phyloP scores from a whole-genome alignment of 257 asterid genomes.

The Nemophila menziesii region DNA sequence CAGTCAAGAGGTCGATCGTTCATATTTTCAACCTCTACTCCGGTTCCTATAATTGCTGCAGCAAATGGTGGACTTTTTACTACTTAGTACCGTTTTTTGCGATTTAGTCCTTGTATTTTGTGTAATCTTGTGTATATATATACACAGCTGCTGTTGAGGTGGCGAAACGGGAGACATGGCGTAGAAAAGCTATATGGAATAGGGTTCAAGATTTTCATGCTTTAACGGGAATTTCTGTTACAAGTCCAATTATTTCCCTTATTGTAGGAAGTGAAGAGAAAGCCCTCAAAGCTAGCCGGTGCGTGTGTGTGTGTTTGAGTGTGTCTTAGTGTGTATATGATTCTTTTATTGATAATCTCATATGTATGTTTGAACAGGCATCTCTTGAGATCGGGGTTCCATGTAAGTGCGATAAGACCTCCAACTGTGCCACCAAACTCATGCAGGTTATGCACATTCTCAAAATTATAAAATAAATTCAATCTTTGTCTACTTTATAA shows the following conservation, averaged over 20 bases:
- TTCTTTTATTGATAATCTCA: slow-evolving; percentile 14
- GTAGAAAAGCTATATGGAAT: slow-evolving; percentile 55
- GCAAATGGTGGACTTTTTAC: slow-evolving; percentile 50
- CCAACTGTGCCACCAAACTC: slow-evolving; percentile 95
- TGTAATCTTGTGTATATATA: background rate
- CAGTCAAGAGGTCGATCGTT: slow-evolving; percentile 96
- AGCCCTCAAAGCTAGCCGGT: slow-evolving; percentile 97
- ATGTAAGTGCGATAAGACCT: slow-evolving; percentile 83
- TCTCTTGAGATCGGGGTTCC: slow-evolving; percentile 69
- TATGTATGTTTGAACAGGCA: slow-evolving; percentile 42
- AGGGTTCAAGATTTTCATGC: slow-evolving; percentile 59
- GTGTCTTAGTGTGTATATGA: background rate
- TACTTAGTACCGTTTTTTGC: background rate
- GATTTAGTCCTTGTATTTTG: background rate
- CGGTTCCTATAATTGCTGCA: slow-evolving; percentile 91
- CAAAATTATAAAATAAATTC: slow-evolving; percentile 36
- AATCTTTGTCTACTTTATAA: slow-evolving; percentile 13
- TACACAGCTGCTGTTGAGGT: slow-evolving; percentile 74
- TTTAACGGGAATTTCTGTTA: slow-evolving; percentile 34
- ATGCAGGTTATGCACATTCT: slow-evolving; percentile 64
- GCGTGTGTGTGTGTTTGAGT: background rate
- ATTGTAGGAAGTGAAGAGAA: slow-evolving; percentile 75
- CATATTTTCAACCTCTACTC: slow-evolving; percentile 90
- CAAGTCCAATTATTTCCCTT: slow-evolving; percentile 38
- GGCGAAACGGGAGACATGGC: slow-evolving; percentile 75